Base-by-base conservation (phyloP, 176 grass and related monocot species). In the Musa acuminata region DNA sequence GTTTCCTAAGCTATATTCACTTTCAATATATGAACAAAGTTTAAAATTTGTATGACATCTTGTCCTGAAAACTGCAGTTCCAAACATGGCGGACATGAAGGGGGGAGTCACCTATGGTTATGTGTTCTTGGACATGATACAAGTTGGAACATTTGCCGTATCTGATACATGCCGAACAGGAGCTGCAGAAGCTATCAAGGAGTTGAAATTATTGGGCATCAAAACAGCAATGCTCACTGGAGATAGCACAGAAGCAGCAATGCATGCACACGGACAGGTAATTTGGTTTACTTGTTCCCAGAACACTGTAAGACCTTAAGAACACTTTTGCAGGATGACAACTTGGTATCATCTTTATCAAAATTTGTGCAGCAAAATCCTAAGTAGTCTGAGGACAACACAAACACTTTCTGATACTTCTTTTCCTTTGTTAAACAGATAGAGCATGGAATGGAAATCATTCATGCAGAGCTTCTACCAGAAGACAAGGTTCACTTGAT, bases 191-290 rank as follows among this genome's bases (percentile, higher is more conserved):
- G 67, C 67, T n/a, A 14, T 70, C 27, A 70, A 51, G 13, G 67
- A 70, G 35, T 51, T 70, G 27, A 70, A 70, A 19, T 70, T 35
- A 50, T 50, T 70, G 50, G 67, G 67, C 67, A 70, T 70, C 4
- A 70, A 70, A 49, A 50, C 48, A n/a, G 26, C 29, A 49, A 70
- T 70, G 67, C 67, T 70, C 21, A 70, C 67, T 50, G 67, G 67
- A 70, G 67, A 70, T 50, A 50, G 35, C 67, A 70, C 67, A 19
- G 67, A 51, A 9, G 29, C 67, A 51, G 67, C 67, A 49, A 70
- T 19, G 29, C 67, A 51, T 70, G 67, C 27, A 50, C 67, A 70
- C 8, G 50, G 11, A 49, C 67, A 49, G 35, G 35, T 48, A 57
- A 67, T 27, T 27, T 67, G 27, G 62, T n/a, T 24, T 23, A 13